Evolutionary conservation across 116 monocot genomes (phyloP), one percentile per base, ranked within the genome.

Genomic region (Trichopus zeylanicus): DNA sequence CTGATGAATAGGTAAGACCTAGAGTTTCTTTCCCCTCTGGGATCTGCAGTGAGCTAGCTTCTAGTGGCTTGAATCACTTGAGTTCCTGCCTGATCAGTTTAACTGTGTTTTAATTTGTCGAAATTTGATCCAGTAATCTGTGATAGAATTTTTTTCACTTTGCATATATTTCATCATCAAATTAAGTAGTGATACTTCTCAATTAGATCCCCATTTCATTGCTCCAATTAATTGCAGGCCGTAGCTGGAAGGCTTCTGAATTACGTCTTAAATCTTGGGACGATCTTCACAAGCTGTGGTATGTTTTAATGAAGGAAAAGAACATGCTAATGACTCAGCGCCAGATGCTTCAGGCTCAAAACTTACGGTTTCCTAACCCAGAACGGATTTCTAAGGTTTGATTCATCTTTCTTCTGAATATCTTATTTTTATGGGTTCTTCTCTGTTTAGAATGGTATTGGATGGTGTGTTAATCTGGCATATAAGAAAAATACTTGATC

Each of bases 261-360:
- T 70, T 94, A 55, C 85, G 94, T 22, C 76, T 89, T 1, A 94
- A 94, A 76, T 94, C 94, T n/a, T 94, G 94, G 94, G 85, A 85
- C 67, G 94, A 94, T 72, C 86, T 94, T 27, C 75, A 94, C 15
- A 94, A 94, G 67, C 59, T 89, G 26, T 94, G 94, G 89, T 94
- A 80, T 68, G 83, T 89, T 37, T 82, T 94, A 59, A 26, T 89
- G 56, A 94, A 94, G 65, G 94, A 94, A 55, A 94, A 89, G 70
- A 94, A 94, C 69, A 83, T 94, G 89, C 78, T 94, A 19, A 86
- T 94, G 89, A 78, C 78, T 35, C 89, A 94, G 46, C 70, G 89
- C 26, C 89, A 94, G 53, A 94, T 94, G 94, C 86, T 94, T n/a
- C 34, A 83, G 53, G 76, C 94, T 32, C 73, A 86, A 47, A 94